Evolutionary conservation across 179 eudicot genomes (phyloP), one percentile per base, ranked within the genome.

Genomic region (Actinidia chinensis): DNA sequence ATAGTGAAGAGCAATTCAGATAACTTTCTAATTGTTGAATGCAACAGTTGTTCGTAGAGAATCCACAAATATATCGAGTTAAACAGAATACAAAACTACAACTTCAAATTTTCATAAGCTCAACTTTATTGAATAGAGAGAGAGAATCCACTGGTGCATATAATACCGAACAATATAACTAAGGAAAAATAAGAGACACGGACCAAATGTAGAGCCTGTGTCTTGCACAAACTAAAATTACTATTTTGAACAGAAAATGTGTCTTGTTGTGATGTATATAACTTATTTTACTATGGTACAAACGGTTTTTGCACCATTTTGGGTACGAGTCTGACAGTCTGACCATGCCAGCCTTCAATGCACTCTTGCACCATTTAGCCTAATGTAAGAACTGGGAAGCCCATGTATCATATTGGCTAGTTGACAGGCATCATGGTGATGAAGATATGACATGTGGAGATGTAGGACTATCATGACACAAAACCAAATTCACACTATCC

Each of bases 381-480:
- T n/a, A n/a, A n/a, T n/a, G n/a, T n/a, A n/a, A n/a, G n/a, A n/a
- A n/a, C 58, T 50, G 20, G 23, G 14, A 72, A 22, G 44, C 43
- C 46, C 61, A 72, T 4, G 74, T 28, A 17, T 25, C 13, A 2
- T 43, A 28, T 44, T 20, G 61, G 65, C 66, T 73, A 17, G 51
- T 40, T 51, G 75, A 52, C 61, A 52, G 64, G 48, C 20, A 74
- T 74, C 67, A 42, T 20, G 50, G 54, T 22, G 40, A 59, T 74
- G 36, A 42, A 22, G 36, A 15, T 67, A 74, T 43, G 67, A 59
- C 22, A 20, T 23, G n/a, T n/a, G 77, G 68, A 59, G 54, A 43
- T 52, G 20, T 13, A 22, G 40, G 55, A 25, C 28, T 44, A 58
- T 28, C 44, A 64, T 28, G 68, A 54, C 15, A 64, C 25, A 58